Conservation (phyloP, 768 basidiomycete genomes). For the Pulveroboletus sp. region DNA sequence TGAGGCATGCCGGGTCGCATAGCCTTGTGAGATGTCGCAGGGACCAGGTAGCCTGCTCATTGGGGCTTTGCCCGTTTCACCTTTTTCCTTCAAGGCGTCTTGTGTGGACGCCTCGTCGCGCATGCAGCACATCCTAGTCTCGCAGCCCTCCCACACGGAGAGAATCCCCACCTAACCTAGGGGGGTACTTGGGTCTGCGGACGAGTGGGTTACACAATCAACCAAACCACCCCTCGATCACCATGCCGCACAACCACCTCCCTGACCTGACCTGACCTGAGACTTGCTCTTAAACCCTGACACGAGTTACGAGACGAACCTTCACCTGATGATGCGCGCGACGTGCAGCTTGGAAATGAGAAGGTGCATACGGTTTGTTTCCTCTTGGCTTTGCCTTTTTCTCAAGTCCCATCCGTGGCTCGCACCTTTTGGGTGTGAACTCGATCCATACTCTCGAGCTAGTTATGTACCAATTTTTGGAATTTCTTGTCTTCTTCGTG, state of each 20-base stretch:
- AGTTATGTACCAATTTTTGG: conserved; percentile 15
- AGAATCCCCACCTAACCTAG: no score
- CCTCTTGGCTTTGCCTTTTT: not conserved
- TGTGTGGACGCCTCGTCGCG: conserved; percentile 7
- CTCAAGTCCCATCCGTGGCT: conserved; percentile 17
- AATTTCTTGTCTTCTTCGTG: conserved; percentile 12
- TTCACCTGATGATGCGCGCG: not conserved
- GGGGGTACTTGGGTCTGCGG: not conserved
- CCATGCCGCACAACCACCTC: no score
- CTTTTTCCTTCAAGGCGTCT: conserved; percentile 13
- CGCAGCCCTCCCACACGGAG: no score
- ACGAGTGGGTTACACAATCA: not conserved
- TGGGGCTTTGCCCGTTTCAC: not conserved
- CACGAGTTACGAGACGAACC: no score
- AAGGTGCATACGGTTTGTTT: not conserved
- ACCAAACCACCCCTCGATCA: no score
- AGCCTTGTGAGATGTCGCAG: conserved; percentile 53
- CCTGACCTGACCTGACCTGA: no score
- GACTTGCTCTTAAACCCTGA: no score
- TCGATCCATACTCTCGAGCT: conserved; percentile 12
- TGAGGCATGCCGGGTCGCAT: conserved; percentile 12
- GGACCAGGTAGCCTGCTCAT: conserved; percentile 40
- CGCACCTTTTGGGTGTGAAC: conserved; percentile 9
- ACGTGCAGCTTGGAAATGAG: conserved; percentile 11
- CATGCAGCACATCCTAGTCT: not conserved